Evolutionary conservation across 129 eudicot species (phyloP).

Genomic region (Ambrosia trifida): DNA sequence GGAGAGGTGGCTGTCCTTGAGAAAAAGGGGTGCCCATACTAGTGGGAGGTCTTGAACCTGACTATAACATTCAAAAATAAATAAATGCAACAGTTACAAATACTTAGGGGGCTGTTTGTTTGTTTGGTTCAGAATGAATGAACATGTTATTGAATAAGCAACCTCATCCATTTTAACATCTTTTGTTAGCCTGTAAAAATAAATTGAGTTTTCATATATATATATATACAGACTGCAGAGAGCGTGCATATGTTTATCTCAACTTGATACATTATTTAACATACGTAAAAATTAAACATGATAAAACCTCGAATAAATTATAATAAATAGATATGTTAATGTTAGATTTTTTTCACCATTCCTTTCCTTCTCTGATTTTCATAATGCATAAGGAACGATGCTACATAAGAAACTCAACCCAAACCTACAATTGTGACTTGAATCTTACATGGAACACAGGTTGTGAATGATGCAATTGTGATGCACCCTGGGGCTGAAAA

Average conservation of each 20-base stretch:
- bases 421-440: slow-evolving; percentile 4
- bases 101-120: not conserved
- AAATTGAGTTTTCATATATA: not conserved
- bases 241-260: not conserved
- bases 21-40: slow-evolving; percentile 62
- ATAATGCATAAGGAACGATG: not conserved
- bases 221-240: not conserved
- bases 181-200: not conserved
- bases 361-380: not conserved
- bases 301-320: not conserved
- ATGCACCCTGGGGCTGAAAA: slow-evolving; percentile 68
- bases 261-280: not conserved
- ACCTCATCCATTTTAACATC: not conserved
- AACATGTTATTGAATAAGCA: not conserved
- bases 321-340: not conserved
- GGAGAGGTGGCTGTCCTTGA: slow-evolving; percentile 59
- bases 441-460: slow-evolving; percentile 70
- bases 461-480: slow-evolving; percentile 80
- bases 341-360: not conserved
- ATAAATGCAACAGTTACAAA: not conserved
- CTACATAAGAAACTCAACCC: slow-evolving; percentile 13
- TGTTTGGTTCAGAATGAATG: slow-evolving; percentile 4
- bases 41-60: slow-evolving; percentile 54
- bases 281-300: not conserved
- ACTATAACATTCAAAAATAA: slow-evolving; percentile 32